Evolutionary conservation across 108 stramenopile species (phyloP).

Genomic region (Craspedostauros australis): DNA sequence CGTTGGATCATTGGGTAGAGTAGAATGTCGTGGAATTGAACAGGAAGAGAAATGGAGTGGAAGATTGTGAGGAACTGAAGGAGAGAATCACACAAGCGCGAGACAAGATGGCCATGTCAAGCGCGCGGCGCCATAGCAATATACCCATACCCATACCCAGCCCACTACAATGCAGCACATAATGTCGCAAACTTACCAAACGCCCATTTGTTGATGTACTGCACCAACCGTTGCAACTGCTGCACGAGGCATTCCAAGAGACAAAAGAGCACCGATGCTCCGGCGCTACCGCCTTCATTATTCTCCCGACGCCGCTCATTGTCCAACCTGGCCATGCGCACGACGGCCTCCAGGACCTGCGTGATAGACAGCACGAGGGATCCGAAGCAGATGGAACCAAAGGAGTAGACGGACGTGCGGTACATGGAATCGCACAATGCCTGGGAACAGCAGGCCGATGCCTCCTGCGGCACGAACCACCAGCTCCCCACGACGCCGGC

Average conservation of each 20-base stretch:
- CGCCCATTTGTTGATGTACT: conserved; percentile 67
- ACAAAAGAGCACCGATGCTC: conserved; percentile 24
- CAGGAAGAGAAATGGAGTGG: neutral
- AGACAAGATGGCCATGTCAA: no score
- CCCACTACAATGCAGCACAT: no score
- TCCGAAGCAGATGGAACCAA: conserved; percentile 79
- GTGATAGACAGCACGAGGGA: conserved; percentile 62
- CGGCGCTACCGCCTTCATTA: neutral
- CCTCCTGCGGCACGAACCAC: conserved; percentile 76
- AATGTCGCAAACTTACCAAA: conserved; percentile 32
- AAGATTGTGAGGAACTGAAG: neutral
- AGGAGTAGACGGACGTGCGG: conserved; percentile 43
- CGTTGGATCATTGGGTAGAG: neutral
- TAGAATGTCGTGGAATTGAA: neutral
- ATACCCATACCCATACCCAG: no score
- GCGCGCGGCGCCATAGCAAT: no score
- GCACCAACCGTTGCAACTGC: conserved; percentile 31
- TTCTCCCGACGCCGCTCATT: neutral
- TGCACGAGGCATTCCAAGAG: conserved; percentile 42
- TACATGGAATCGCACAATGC: conserved; percentile 36
- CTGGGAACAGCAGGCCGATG: conserved; percentile 29
- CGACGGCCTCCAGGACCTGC: conserved; percentile 37
- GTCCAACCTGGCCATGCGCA: conserved; percentile 24
- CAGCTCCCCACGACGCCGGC: conserved; percentile 87
- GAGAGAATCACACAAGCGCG: neutral